phyloP scores from a whole-genome alignment of 768 basidiomycete species.

The Tulasnella sp. region DNA sequence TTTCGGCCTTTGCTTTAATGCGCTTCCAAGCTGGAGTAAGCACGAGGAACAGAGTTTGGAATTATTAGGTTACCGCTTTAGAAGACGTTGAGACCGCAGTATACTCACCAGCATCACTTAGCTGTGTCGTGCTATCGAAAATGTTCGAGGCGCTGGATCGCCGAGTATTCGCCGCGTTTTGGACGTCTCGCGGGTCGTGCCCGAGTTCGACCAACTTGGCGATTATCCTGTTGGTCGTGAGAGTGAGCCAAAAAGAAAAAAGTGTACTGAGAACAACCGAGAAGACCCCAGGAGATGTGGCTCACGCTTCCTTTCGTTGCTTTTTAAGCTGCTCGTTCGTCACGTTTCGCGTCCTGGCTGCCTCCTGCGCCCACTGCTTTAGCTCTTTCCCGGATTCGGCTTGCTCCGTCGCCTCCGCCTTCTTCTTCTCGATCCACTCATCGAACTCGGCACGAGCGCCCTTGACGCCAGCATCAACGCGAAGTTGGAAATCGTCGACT shows the following conservation, averaged over 20 bases:
- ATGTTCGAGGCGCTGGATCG: not conserved
- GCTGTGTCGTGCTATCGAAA: not conserved
- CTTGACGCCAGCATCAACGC: slow-evolving; percentile 7
- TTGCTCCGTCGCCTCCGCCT: not conserved
- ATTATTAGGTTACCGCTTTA: no score
- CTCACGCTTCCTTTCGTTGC: not conserved
- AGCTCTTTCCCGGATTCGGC: not conserved
- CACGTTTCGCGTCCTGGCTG: not conserved
- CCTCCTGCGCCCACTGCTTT: not conserved
- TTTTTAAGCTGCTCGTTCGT: not conserved
- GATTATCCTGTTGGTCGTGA: not conserved
- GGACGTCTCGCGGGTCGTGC: not conserved
- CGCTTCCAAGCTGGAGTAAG: not conserved
- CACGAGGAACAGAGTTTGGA: not conserved
- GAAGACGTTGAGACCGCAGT: no score
- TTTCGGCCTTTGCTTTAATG: not conserved
- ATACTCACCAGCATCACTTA: not conserved
- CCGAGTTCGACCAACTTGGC: not conserved
- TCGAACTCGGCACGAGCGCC: not conserved
- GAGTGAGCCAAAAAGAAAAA: not conserved
- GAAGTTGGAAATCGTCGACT: slow-evolving; percentile 15
- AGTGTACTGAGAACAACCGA: no score
- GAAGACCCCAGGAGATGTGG: not conserved
- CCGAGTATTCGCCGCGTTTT: not conserved
- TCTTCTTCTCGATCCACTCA: not conserved